phyloP scores from a whole-genome alignment of 306 rosid species.

The Cyclanthera cordifolia region DNA sequence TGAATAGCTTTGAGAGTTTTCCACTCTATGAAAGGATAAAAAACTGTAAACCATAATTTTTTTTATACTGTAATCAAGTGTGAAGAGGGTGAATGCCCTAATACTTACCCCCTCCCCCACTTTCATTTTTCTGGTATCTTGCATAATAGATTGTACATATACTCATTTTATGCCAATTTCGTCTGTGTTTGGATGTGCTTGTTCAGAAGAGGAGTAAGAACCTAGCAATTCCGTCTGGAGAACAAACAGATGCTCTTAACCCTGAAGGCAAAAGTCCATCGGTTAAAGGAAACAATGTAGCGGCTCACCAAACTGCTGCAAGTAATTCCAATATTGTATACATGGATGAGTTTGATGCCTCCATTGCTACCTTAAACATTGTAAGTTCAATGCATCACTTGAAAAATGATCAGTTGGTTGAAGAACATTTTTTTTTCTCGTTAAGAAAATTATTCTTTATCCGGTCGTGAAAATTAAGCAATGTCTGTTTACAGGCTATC shows the following conservation, averaged over 20 bases:
- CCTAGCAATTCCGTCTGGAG: conserved; percentile 53
- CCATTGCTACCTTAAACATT: conserved; percentile 42
- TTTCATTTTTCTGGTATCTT: background rate
- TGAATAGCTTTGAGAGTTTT: background rate
- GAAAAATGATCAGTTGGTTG: background rate
- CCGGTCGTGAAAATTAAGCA: background rate
- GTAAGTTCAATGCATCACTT: conserved; percentile 15
- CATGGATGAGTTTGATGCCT: conserved; percentile 76
- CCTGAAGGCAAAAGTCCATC: conserved; percentile 45
- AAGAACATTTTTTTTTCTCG: background rate
- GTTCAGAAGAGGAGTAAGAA: conserved; percentile 60
- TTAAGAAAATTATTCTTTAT: too few species aligned
- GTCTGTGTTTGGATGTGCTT: conserved; percentile 19
- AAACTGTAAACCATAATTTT: background rate
- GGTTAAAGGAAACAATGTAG: conserved; percentile 53
- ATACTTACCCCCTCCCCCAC: background rate
- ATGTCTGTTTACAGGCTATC: conserved; percentile 42
- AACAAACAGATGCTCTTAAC: conserved; percentile 47
- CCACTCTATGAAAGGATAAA: background rate
- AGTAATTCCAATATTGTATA: conserved; percentile 32
- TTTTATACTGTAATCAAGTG: background rate
- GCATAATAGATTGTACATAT: background rate
- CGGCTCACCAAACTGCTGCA: conserved; percentile 37
- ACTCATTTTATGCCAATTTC: conserved; percentile 17
- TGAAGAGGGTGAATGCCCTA: background rate